Conservation (phyloP, 106 monocot genomes). For the Alisma plantagoaquatica region DNA sequence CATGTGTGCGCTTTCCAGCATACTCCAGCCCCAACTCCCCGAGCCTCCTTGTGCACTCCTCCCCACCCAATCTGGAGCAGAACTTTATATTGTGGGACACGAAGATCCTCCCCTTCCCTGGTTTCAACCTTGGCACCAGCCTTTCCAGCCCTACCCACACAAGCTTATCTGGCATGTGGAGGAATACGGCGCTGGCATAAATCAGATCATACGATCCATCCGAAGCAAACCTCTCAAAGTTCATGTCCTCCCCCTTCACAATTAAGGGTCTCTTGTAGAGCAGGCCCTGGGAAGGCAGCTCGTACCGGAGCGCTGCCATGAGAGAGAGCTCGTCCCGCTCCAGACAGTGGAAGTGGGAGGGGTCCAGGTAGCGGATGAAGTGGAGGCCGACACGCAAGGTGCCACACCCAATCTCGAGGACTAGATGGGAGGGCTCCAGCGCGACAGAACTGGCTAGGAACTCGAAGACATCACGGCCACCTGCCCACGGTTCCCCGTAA, state of each 20-base stretch:
- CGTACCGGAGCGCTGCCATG: conserved; percentile 77
- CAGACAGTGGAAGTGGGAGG: conserved; percentile 54
- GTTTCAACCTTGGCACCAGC: conserved; percentile 41
- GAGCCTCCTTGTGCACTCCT: conserved; percentile 66
- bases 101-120: conserved; percentile 67
- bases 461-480: conserved; percentile 90
- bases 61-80: conserved; percentile 66
- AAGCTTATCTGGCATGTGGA: conserved; percentile 79
- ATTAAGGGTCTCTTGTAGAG: conserved; percentile 76
- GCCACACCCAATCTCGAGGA: conserved; percentile 93
- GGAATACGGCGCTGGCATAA: conserved; percentile 89
- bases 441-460: conserved; percentile 57
- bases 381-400: conserved; percentile 91
- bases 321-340: conserved; percentile 85
- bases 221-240: conserved; percentile 42
- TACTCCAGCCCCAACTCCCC: conserved; percentile 60
- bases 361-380: conserved; percentile 75
- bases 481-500: conserved; percentile 98
- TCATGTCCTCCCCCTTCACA: conserved; percentile 78
- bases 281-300: conserved; percentile 82
- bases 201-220: conserved; percentile 54
- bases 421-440: conserved; percentile 49
- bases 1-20: conserved; percentile 72
- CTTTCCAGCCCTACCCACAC: conserved; percentile 80
- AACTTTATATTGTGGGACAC: conserved; percentile 92